Base-by-base conservation (phyloP, 257 asterid genomes). In the Handroanthus guayacan region DNA sequence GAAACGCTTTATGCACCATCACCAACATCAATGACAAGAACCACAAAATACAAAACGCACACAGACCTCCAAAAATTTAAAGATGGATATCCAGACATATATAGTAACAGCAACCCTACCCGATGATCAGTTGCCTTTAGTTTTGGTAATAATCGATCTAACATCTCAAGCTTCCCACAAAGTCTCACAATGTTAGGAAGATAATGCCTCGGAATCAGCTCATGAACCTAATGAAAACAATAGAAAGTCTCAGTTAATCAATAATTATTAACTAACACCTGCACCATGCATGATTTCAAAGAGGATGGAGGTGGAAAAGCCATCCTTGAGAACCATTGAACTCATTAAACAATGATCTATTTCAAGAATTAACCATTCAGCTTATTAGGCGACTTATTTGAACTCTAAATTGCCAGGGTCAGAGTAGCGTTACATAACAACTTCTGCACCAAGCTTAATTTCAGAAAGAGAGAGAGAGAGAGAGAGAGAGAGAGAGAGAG, bases 131-230 rank as follows among this genome's bases (percentile, higher is more conserved):
- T 95, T 78, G 97, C 98, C 91, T 95, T 95, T 36, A 95, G 84
- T 83, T 95, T 95, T 74, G 99, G 99, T 74, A 95, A 82, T 78
- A 95, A 80, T 34, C 99, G 87, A 84, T 95, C 99, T 73, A 95
- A 82, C 95, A 95, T 91, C 93, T 95, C 99, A 86, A 95, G 99
- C 92, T 95, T 95, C 86, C 99, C 99, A 82, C 99, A 95, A 36
- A 95, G 94, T 75, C 99, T 90, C 78, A 95, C 81, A 72, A 91
- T 2, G 68, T 78, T 86, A 18, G 99, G 99, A 78, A 95, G 92
- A 85, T 91, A 91, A 85, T 95, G 99, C 78, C 82, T 88, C 25
- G 99, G 99, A 81, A 95, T 86, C 58, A 79, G 85, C 51, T 91
- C 97, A 67, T 95, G 97, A 86, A 95, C 97, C 99, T 95, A 78